These are phyloP conservation scores for Podospora bellae-mahoneyi DNA, from an alignment of 495 filamentous ascomycete genomes.

Conservation along the genomic window DNA sequence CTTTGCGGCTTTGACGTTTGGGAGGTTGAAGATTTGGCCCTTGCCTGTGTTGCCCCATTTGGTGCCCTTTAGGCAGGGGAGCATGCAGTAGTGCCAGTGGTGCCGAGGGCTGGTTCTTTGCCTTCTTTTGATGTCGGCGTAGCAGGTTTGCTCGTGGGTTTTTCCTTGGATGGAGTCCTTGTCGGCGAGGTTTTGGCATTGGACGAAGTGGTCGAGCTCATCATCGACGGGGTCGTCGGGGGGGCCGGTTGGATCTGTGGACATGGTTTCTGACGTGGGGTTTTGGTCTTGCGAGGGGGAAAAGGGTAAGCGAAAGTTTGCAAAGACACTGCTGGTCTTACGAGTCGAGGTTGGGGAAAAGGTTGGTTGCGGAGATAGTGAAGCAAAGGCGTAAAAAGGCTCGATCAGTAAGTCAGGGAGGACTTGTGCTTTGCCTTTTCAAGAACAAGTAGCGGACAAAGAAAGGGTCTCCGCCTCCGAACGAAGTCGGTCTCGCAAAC, in stretches of 20 bases:
- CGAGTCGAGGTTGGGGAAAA: too few relatives aligned
- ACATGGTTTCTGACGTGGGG: too few relatives aligned
- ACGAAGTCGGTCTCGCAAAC: neutral
- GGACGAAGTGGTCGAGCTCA: neutral
- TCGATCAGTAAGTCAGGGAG: neutral
- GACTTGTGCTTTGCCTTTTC: neutral
- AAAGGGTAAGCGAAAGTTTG: too few relatives aligned
- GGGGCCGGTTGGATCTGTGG: too few relatives aligned
- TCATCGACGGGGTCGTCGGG: too few relatives aligned
- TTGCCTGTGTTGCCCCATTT: neutral
- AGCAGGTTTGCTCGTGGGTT: neutral
- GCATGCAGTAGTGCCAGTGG: neutral
- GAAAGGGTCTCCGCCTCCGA: neutral
- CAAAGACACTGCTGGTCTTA: too few relatives aligned
- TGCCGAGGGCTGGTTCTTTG: neutral
- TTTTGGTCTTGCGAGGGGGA: too few relatives aligned
- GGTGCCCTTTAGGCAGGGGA: neutral
- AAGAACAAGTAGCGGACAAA: neutral
- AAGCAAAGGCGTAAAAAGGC: too few relatives aligned
- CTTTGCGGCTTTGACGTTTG: neutral
- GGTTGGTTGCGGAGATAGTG: too few relatives aligned
- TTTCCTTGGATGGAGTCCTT: neutral
- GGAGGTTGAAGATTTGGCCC: neutral
- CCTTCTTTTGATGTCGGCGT: neutral
- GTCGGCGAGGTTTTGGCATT: neutral